Conservation (phyloP, 768 basidiomycete genomes). For the Suillus lakei region DNA sequence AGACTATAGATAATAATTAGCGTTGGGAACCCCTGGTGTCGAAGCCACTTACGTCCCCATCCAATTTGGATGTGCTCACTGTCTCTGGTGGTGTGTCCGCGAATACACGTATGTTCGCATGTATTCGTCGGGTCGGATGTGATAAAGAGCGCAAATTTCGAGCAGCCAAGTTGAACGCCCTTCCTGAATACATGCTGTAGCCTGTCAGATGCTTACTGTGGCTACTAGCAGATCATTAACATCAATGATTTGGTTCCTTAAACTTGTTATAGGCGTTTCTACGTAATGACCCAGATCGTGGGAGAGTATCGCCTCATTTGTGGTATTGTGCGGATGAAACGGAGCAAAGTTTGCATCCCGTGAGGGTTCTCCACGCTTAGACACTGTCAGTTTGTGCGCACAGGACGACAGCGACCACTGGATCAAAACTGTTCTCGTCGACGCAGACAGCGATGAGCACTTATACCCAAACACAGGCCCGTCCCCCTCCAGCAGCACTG, state of each 20-base stretch:
- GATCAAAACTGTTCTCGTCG: conserved; percentile 13
- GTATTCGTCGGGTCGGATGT: conserved; percentile 7
- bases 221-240: not conserved
- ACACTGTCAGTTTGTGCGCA: conserved; percentile 15
- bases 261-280: not conserved
- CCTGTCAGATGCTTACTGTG: not conserved
- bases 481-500: conserved; percentile 37
- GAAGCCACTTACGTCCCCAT: not conserved
- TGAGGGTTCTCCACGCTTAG: conserved; percentile 26
- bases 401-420: conserved; percentile 20
- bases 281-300: conserved; percentile 11
- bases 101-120: not conserved
- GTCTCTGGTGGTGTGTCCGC: conserved; percentile 14
- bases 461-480: conserved; percentile 29
- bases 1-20: conserved; percentile 14
- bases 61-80: conserved; percentile 18
- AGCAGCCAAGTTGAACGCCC: conserved; percentile 9
- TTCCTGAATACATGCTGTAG: conserved; percentile 23
- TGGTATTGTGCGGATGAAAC: conserved; percentile 6
- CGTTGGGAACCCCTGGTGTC: not conserved
- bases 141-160: conserved; percentile 9
- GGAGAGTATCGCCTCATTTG: conserved; percentile 18
- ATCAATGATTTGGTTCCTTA: not conserved
- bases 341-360: conserved; percentile 24
- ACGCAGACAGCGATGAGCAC: conserved; percentile 32